phyloP scores from a whole-genome alignment of 352 stramenopile species.

The Phytophthora syringae region DNA sequence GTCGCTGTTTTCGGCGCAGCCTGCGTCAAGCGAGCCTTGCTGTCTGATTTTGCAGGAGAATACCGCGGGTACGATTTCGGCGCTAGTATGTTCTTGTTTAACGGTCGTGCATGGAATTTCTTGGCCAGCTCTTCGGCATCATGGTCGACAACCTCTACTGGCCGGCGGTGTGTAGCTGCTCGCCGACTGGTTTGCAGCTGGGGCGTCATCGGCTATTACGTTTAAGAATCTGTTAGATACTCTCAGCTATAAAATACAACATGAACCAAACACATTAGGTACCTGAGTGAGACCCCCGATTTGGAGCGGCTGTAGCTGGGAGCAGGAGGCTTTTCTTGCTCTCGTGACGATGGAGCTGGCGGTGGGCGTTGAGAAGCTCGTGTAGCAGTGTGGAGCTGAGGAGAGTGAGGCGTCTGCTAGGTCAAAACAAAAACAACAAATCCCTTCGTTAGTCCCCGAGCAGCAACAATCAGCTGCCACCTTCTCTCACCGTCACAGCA shows the following conservation, averaged over 20 bases:
- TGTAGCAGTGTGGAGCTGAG: constrained; percentile 51
- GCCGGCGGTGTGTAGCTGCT: constrained; percentile 58
- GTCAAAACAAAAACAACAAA: neutral
- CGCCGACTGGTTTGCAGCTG: constrained; percentile 72
- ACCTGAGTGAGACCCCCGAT: constrained; percentile 51
- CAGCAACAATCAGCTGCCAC: neutral
- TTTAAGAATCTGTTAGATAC: constrained; percentile 14
- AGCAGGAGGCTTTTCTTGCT: constrained; percentile 31
- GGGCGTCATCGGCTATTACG: constrained; percentile 56
- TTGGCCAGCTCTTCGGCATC: constrained; percentile 75
- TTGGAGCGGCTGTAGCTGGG: constrained; percentile 37
- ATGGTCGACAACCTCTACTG: constrained; percentile 65
- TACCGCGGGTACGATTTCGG: constrained; percentile 38
- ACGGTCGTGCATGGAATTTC: constrained; percentile 80
- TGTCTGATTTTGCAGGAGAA: constrained; percentile 34
- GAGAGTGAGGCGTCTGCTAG: constrained; percentile 37
- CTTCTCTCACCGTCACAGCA: constrained; percentile 29
- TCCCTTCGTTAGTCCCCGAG: constrained; percentile 6
- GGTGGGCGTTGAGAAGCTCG: constrained; percentile 42
- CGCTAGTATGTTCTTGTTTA: constrained; percentile 65
- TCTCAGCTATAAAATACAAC: neutral
- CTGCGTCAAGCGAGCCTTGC: constrained; percentile 46
- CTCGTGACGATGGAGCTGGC: constrained; percentile 28
- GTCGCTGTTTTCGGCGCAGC: constrained; percentile 55
- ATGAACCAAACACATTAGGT: too few relatives aligned